Evolutionary conservation across 2,329 filamentous ascomycete genomes (phyloP).

Genomic region (Xylariaceae sp.): DNA sequence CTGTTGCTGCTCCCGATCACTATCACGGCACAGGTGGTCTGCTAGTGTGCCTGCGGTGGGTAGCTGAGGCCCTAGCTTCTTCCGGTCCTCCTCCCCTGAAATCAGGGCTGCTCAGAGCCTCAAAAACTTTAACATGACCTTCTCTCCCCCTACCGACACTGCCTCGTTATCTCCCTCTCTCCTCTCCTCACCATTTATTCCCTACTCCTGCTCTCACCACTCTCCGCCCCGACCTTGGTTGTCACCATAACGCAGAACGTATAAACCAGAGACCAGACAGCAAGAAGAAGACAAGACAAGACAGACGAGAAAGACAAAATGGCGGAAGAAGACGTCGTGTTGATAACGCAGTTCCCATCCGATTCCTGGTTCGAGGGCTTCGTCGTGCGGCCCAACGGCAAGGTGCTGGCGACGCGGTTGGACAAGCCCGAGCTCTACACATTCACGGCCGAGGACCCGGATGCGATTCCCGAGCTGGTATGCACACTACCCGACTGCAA

Average conservation of each 20-base stretch:
- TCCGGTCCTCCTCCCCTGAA: slow-evolving; percentile 2
- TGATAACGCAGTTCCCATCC: slow-evolving; percentile 31
- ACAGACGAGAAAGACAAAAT: slow-evolving; percentile 13
- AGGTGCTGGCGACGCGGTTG: slow-evolving; percentile 27
- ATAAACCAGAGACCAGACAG: too few relatives aligned
- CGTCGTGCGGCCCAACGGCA: slow-evolving; percentile 30
- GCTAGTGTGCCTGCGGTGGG: slow-evolving; percentile 3
- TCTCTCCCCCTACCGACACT: not conserved
- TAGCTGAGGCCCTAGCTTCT: slow-evolving; percentile 4
- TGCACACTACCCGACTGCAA: slow-evolving; percentile 27
- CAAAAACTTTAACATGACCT: slow-evolving; percentile 1
- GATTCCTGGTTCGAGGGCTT: slow-evolving; percentile 32
- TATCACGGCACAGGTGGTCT: not conserved
- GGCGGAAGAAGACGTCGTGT: slow-evolving; percentile 28
- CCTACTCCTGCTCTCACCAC: too few relatives aligned
- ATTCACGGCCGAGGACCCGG: slow-evolving; percentile 26
- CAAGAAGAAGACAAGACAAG: too few relatives aligned
- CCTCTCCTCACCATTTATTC: too few relatives aligned
- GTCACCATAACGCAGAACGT: too few relatives aligned
- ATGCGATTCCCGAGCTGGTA: slow-evolving; percentile 25
- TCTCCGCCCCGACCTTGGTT: too few relatives aligned
- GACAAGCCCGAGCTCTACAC: slow-evolving; percentile 32
- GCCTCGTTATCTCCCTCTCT: not conserved
- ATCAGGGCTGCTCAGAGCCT: slow-evolving; percentile 8
- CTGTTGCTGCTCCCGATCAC: not conserved